Percentiles rank a stretch among this genome's conserved stretches.
phyloP scores from a whole-genome alignment of 1,139 yeast genomes.

The Pichia sp. region DNA sequence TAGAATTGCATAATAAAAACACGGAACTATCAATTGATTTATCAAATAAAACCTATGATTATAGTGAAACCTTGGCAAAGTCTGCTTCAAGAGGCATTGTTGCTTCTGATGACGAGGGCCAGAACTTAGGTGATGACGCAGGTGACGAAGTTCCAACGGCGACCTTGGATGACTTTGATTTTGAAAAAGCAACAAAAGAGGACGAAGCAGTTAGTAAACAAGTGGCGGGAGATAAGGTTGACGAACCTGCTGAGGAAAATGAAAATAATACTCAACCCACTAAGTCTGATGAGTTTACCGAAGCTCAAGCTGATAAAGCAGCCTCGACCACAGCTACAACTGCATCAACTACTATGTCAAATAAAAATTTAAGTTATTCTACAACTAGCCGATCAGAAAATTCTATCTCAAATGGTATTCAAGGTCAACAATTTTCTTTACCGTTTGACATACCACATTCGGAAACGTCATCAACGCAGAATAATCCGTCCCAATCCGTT shows the following conservation, averaged over 20 bases:
- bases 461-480: slow-evolving; percentile 82
- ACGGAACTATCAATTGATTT: slow-evolving; percentile 25
- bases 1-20: slow-evolving; percentile 27
- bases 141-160: slow-evolving; percentile 25
- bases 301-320: neutral
- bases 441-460: slow-evolving; percentile 67
- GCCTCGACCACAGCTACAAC: neutral
- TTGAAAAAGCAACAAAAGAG: slow-evolving; percentile 12
- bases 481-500: slow-evolving; percentile 85
- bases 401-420: neutral
- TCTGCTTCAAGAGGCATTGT: slow-evolving; percentile 24
- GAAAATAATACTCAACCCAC: neutral
- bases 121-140: slow-evolving; percentile 6
- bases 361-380: slow-evolving; percentile 1
- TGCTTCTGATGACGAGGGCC: slow-evolving; percentile 12
- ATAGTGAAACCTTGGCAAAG: slow-evolving; percentile 21
- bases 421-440: slow-evolving; percentile 28
- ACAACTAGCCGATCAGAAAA: slow-evolving; percentile 1
- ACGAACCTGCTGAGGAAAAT: neutral
- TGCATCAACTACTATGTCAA: slow-evolving; percentile 2
- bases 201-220: slow-evolving; percentile 3
- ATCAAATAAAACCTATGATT: slow-evolving; percentile 25
- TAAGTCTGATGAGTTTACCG: neutral
- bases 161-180: slow-evolving; percentile 27
- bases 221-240: neutral